phyloP scores from a whole-genome alignment of 129 eudicot genomes.

The Oenanthe sinensis region DNA sequence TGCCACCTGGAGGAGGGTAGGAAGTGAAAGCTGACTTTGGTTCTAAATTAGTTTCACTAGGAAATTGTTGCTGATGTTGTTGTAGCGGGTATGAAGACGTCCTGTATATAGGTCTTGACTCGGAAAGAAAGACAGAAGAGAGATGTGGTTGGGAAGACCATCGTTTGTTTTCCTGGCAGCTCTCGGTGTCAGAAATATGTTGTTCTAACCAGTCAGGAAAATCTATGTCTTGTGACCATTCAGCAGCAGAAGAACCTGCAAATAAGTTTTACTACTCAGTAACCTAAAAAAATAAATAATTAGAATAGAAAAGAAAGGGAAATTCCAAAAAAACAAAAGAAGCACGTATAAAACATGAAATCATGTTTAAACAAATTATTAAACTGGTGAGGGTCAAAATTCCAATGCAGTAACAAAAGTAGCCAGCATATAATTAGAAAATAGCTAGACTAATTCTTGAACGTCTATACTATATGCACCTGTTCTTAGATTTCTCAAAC shows the following conservation, averaged over 20 bases:
- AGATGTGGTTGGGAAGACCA: slow-evolving; percentile 90
- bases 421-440: neutral
- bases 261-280: slow-evolving; percentile 4
- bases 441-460: slow-evolving; percentile 40
- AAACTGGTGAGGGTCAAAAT: neutral
- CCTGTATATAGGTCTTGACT: slow-evolving; percentile 60
- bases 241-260: slow-evolving; percentile 93
- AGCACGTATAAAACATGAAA: neutral
- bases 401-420: neutral
- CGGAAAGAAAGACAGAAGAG: slow-evolving; percentile 22
- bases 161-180: slow-evolving; percentile 52
- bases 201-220: slow-evolving; percentile 74
- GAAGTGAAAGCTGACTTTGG: slow-evolving; percentile 79
- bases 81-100: slow-evolving; percentile 83
- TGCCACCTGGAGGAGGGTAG: slow-evolving; percentile 67
- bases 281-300: neutral
- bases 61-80: slow-evolving; percentile 55
- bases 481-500: neutral
- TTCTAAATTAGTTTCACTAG: slow-evolving; percentile 46
- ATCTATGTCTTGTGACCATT: slow-evolving; percentile 73
- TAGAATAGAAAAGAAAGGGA: neutral
- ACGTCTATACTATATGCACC: neutral
- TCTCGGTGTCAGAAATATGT: slow-evolving; percentile 57
- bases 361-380: neutral
- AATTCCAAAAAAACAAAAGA: neutral